Base-by-base conservation (phyloP, 495 filamentous ascomycete species). In the Xylaria sp. region DNA sequence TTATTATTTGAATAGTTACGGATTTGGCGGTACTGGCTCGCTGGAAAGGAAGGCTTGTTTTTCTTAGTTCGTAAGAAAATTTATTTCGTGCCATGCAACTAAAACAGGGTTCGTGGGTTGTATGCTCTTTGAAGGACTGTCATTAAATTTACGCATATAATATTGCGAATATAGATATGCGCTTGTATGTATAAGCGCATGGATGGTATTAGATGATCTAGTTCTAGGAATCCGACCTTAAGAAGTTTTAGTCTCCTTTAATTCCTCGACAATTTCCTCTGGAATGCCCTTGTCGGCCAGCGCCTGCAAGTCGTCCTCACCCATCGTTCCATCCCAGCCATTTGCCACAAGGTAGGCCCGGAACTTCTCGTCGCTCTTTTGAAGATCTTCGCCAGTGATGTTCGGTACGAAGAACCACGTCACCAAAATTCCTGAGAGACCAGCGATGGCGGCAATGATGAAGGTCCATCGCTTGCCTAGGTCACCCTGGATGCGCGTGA, bases 401-500 rank as follows among this genome's bases (percentile, higher is more conserved):
- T 86, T 80, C 0, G 84, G 84, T 14, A 88, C 75, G 70, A 87
- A 88, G 73, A 87, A 81, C 33, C 74, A 88, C 2, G 86, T 88
- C 0, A 87, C 84, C 2, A 85, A 5, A 15, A 88, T 79, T 0
- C 86, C 86, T 5, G 80, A 79, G n/a, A 88, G 79, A 4, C 85
- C 85, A 67, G 82, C 85, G 52, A 87, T 85, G 9, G 85, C 86
- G 9, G 85, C 84, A 62, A 87, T 82, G 46, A 88, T 85, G 58
- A 88, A 87, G 8, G 85, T 87, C 83, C 84, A 86, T 33, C 76
- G 76, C 67, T 87, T 83, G 0, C 86, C 85, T 12, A 87, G 73
- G 50, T 68, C 21, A 15, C 50, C 29, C 55, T 68, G 58, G 24
- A 88, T 86, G 5, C 82, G 86, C 19, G 78, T 81, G 62, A 88